These are phyloP conservation scores for Nitzschia sp. DNA, from an alignment of 108 stramenopile genomes.

Conservation along the genomic window DNA sequence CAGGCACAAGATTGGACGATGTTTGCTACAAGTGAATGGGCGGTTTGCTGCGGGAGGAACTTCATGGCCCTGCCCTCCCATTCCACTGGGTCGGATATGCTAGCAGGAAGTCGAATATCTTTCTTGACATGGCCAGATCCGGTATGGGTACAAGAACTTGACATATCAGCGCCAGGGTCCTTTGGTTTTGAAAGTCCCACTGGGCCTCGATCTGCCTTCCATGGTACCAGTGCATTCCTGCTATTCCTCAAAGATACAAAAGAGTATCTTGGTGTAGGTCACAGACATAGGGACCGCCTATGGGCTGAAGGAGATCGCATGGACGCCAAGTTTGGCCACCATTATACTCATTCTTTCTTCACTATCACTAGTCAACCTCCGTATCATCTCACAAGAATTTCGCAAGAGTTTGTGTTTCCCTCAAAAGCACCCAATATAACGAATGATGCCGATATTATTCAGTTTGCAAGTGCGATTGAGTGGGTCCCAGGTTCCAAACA, in stretches of 20 bases:
- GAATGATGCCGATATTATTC: conserved; percentile 67
- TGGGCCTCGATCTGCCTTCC: conserved; percentile 34
- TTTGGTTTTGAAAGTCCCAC: not conserved
- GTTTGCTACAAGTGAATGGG: conserved; percentile 40
- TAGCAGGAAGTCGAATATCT: conserved; percentile 20
- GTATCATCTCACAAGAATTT: conserved; percentile 46
- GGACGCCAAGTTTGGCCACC: conserved; percentile 72
- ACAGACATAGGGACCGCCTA: conserved; percentile 61
- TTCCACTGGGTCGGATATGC: not conserved
- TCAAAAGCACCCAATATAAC: not conserved
- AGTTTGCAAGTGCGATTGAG: conserved; percentile 71
- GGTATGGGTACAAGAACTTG: conserved; percentile 53
- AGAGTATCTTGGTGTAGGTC: conserved; percentile 70
- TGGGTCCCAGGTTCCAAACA: not conserved
- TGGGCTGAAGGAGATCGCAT: conserved; percentile 41
- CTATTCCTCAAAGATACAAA: conserved; percentile 40
- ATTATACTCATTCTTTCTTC: conserved; percentile 61
- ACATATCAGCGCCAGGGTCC: conserved; percentile 25
- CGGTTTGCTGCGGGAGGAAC: conserved; percentile 74
- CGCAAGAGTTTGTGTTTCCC: conserved; percentile 67
- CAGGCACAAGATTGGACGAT: not conserved
- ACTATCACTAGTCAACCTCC: conserved; percentile 22
- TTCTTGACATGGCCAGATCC: conserved; percentile 77
- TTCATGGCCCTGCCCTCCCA: conserved; percentile 51
- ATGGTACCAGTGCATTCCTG: conserved; percentile 76